These are phyloP conservation scores for Kickxella alabastrina DNA, from an alignment of 192 early-diverging fungal species.

Conservation along the genomic window DNA sequence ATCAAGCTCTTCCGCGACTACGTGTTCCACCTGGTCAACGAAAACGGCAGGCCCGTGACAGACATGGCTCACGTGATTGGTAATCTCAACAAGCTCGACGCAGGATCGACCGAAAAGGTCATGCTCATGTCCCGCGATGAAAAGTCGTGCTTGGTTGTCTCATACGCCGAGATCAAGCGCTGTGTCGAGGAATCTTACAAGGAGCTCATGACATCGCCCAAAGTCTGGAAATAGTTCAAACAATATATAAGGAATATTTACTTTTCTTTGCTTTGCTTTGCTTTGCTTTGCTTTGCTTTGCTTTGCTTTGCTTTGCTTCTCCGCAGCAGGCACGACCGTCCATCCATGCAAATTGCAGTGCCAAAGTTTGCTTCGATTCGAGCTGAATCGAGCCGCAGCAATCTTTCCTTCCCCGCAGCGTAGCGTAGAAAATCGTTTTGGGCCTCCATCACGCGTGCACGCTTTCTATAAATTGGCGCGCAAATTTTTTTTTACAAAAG, in stretches of 20 bases:
- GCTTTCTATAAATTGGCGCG: too few relatives aligned
- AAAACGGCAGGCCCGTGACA: constrained; percentile 73
- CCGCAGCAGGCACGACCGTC: too few relatives aligned
- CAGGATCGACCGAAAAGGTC: constrained; percentile 89
- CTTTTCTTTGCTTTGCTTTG: too few relatives aligned
- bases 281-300: too few relatives aligned
- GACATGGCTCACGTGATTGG: constrained; percentile 91
- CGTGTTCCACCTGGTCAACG: constrained; percentile 94
- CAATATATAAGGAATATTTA: background rate
- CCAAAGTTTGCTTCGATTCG: background rate
- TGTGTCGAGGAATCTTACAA: constrained; percentile 84
- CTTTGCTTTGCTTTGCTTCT: too few relatives aligned
- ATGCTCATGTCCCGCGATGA: constrained; percentile 96
- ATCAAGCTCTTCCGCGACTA: constrained; percentile 98
- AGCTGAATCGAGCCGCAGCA: background rate
- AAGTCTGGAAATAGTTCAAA: constrained; percentile 4
- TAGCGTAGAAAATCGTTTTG: too few relatives aligned
- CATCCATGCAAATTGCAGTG: too few relatives aligned
- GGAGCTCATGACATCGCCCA: constrained; percentile 54
- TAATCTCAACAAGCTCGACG: constrained; percentile 96
- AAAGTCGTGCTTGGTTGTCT: constrained; percentile 94
- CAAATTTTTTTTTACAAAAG: constrained; percentile 1
- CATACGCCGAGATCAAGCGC: constrained; percentile 90
- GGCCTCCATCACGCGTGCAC: too few relatives aligned
- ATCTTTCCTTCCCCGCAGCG: too few relatives aligned